Base-by-base conservation (phyloP, 108 stramenopile species). In the Epithemia pelagica region DNA sequence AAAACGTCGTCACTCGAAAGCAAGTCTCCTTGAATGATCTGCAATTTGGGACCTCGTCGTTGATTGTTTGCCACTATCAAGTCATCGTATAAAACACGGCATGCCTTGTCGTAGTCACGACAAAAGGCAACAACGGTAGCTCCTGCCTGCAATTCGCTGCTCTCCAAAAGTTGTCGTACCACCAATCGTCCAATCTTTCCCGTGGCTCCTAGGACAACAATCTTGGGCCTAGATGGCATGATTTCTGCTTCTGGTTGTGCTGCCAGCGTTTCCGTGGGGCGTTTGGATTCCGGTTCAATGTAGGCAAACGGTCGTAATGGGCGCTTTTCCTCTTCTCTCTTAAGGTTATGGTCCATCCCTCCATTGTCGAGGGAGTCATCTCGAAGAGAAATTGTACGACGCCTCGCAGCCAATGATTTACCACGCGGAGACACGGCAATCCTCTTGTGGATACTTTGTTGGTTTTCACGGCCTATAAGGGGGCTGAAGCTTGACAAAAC, bases 101-200 rank as follows among this genome's bases (percentile, higher is more conserved):
- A 74, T 20, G 86, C 79, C 62, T 81, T 83, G 56, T 77, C 72
- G 57, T 73, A 73, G 65, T 85, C 70, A 22, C 81, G 60, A 2
- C 79, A 78, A 56, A 84, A 78, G 24, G 89, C 89, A 19, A 90
- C 81, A n/a, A 90, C 68, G 24, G 82, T 84, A 52, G 81, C 76
- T 28, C 87, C 89, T 15, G 70, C 46, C 2, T 32, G n/a, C 37
- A 46, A 15, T 10, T 65, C 52, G 15, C 60, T 68, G 31, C 59
- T 71, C 29, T 78, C 68, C 30, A 89, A 28, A 7, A 90, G 64
- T 10, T 85, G 80, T 30, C 67, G 59, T 1, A 90, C 56, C 0
- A 90, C 79, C 0, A 76, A 58, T 24, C 86, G 64, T 29, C 89
- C 89, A 32, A 86, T 71, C 54, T 71, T 57, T 8, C 84, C 82